Evolutionary conservation across 73 alveolate genomes (phyloP).

Genomic region (Paramecium octaurelia): DNA sequence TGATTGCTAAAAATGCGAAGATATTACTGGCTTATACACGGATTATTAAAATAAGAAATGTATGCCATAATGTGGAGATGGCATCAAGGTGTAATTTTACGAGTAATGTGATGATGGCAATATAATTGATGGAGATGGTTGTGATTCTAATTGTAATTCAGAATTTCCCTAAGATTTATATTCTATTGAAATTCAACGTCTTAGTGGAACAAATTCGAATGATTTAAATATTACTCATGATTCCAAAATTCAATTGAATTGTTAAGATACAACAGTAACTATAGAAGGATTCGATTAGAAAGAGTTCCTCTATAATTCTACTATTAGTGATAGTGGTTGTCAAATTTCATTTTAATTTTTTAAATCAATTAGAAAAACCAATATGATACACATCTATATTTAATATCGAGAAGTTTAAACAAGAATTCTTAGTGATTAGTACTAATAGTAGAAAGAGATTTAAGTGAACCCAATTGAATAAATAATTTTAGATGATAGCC

Average conservation of each 20-base stretch:
- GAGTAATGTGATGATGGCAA: slow-evolving; percentile 46
- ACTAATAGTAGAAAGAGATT: not conserved
- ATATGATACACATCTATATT: not conserved
- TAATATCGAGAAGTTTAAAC: not conserved
- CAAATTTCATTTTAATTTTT: not conserved
- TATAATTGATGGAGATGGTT: slow-evolving; percentile 4
- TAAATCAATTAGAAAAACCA: not conserved
- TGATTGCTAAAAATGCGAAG: not conserved
- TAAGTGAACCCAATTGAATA: not conserved
- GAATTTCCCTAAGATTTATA: not conserved
- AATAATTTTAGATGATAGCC: not conserved
- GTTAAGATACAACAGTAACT: not conserved
- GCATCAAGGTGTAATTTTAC: not conserved
- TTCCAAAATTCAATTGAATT: not conserved
- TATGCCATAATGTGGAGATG: slow-evolving; percentile 1
- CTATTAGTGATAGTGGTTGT: not conserved
- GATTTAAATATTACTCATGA: not conserved
- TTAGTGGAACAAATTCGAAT: not conserved
- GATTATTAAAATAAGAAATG: not conserved
- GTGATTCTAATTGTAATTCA: not conserved
- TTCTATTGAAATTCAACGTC: not conserved
- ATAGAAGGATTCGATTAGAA: not conserved
- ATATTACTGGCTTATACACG: not conserved
- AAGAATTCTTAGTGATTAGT: not conserved
- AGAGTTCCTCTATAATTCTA: not conserved